Base-by-base conservation (phyloP, 2,329 filamentous ascomycete genomes). In the Xylariaceae sp. region DNA sequence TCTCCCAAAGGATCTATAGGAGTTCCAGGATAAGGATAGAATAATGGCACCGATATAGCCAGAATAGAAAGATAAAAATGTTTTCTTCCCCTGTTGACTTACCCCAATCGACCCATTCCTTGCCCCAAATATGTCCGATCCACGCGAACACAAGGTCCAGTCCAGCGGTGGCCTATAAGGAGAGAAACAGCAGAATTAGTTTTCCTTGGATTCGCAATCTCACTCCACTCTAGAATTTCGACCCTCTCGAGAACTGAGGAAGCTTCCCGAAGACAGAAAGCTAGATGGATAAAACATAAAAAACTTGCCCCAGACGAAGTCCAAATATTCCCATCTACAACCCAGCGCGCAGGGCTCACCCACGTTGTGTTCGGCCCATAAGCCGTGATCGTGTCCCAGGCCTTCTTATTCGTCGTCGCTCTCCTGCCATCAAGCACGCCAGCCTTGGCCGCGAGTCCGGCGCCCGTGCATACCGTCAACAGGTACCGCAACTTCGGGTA, bases 381-480 rank as follows among this genome's bases (percentile, higher is more conserved):
- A 0, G 71, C 65, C 6, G 71, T 74, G 2, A 79, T 78, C 63
- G 69, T 69, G n/a, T 73, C 68, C 69, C 80, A 88, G 0, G 76
- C 73, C 3, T 66, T 62, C 68, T 88, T 89, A 66, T 88, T 89
- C 0, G 82, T 83, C 0, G 87, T 89, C 1, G 85, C 87, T 14
- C 73, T 73, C 36, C 73, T 77, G 0, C 82, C 82, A 54, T 88
- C 78, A 12, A 89, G 69, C 0, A 87, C 66, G 0, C 85, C 86
- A 0, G 85, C 75, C 19, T 76, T 71, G 0, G 86, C 85, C 0
- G 82, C 74, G 5, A 87, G 68, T 2, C 78, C 77, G 2, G 81
- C 75, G 0, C 87, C 87, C 0, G 84, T 89, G 66, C 87, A 89
- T 0, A 89, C 79, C 0, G 83, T 86, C n/a, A 89, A 72, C 5